Conservation (phyloP, 1,284 basidiomycete species). For the Papiliotrema nemorosa region DNA sequence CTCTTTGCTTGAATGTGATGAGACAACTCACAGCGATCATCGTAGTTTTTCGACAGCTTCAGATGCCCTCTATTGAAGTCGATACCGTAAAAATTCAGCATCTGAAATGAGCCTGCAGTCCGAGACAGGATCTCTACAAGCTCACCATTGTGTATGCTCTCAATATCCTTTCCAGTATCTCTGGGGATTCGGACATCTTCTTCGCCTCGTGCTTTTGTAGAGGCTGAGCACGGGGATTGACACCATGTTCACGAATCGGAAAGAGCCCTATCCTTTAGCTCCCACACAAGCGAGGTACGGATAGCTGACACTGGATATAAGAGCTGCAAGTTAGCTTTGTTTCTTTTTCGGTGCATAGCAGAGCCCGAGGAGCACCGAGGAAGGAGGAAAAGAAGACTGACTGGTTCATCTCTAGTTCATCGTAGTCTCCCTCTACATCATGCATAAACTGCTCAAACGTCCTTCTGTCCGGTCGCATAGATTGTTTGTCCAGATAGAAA, state of each 20-base stretch:
- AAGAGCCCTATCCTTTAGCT: constrained; percentile 22
- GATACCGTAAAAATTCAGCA: constrained; percentile 36
- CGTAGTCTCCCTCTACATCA: constrained; percentile 59
- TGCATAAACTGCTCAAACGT: constrained; percentile 63
- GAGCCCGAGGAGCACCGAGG: not conserved
- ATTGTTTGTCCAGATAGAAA: constrained; percentile 61
- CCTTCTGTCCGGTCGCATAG: constrained; percentile 61
- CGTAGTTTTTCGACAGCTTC: constrained; percentile 8
- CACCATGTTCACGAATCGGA: constrained; percentile 36
- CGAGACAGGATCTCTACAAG: not conserved
- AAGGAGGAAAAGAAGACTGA: constrained; percentile 7
- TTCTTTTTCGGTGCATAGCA: not conserved
- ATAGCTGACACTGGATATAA: constrained; percentile 31
- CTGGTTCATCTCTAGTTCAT: constrained; percentile 64
- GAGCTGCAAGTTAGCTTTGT: constrained; percentile 14
- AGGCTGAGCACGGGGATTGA: constrained; percentile 65
- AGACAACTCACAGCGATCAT: constrained; percentile 20
- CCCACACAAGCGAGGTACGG: not conserved
- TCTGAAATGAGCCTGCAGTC: constrained; percentile 13
- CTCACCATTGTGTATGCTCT: constrained; percentile 56
- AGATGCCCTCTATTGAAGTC: constrained; percentile 24
- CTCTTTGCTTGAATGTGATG: too few species aligned
- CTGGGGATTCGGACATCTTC: constrained; percentile 57
- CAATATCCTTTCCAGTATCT: constrained; percentile 56
- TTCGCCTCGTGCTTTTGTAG: constrained; percentile 63